Evolutionary conservation across 805 yeast genomes (phyloP), one percentile per base, ranked within the genome.

Genomic region (Saturnispora hagleri): DNA sequence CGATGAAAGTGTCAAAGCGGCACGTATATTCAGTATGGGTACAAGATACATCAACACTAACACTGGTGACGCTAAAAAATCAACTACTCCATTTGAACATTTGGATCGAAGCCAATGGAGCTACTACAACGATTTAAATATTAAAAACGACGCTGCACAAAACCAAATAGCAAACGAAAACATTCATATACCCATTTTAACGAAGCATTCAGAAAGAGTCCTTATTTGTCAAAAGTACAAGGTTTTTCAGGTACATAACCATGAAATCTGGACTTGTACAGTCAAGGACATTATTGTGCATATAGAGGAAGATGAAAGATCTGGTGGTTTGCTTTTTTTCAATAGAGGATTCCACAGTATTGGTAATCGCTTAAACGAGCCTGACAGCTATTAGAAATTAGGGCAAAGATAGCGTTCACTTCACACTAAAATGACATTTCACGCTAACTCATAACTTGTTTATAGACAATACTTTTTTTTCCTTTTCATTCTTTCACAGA

Each of bases 201-300:
- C 63, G 2, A 70, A 69, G 22, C 72, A 76, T 24, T 74, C 81
- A 34, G 89, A 83, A 55, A 69, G 80, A 46, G 77, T 81, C 1
- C 67, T 86, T 55, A 75, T 86, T 18, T 86, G 93, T 63, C 71
- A 76, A 51, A 77, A 76, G 50, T 69, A 66, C 44, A 69, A 73
- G 26, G 77, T 75, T 4, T 73, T 85, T 48, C 64, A 64, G 10
- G 83, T 89, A 1, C 89, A 86, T 54, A 89, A 86, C 61, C 98
- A 91, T 68, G 96, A 90, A 63, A 80, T 91, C 3, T 88, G 97
- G 93, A 80, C 89, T 4, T 96, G 88, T 3, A 75, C 79, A 54
- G 95, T 91, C 4, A 68, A 72, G 36, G 84, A 84, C 41, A 77
- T 85, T 3, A 56, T 76, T 12, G 61, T 60, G 0, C 58, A 58